These are phyloP conservation scores for Phytophthora constricta DNA, from an alignment of 352 stramenopile genomes.

Conservation along the genomic window DNA sequence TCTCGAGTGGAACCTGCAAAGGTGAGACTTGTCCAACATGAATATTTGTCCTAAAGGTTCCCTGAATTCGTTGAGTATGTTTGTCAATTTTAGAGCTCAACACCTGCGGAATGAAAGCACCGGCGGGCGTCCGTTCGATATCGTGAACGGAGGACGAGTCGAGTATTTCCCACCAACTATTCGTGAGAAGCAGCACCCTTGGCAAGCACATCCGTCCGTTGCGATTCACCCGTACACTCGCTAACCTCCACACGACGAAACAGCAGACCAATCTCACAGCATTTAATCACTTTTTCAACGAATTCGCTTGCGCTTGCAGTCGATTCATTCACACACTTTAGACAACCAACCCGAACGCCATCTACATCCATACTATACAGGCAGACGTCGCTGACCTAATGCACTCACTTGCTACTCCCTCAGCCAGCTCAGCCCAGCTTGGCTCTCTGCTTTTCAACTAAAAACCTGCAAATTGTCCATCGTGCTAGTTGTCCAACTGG, in stretches of 20 bases:
- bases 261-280: background rate
- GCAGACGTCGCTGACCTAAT: constrained; percentile 18
- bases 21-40: no score
- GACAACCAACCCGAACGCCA: constrained; percentile 12
- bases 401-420: no score
- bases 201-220: constrained; percentile 75
- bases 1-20: constrained; percentile 56
- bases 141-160: constrained; percentile 69
- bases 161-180: constrained; percentile 69
- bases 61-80: background rate
- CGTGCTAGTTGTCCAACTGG: constrained; percentile 38
- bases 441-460: background rate
- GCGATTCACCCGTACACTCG: constrained; percentile 66
- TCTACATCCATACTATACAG: constrained; percentile 38
- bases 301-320: no score
- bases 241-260: constrained; percentile 22
- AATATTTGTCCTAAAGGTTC: background rate
- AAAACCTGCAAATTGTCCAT: background rate
- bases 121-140: constrained; percentile 63
- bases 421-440: no score
- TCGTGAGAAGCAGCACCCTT: constrained; percentile 64
- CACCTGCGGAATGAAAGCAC: constrained; percentile 78
- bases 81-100: constrained; percentile 50
- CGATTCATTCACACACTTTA: background rate
- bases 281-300: constrained; percentile 16